These are phyloP conservation scores for Scortechinia acanthostroma DNA, from an alignment of 2,329 filamentous ascomycete genomes.

Conservation along the genomic window DNA sequence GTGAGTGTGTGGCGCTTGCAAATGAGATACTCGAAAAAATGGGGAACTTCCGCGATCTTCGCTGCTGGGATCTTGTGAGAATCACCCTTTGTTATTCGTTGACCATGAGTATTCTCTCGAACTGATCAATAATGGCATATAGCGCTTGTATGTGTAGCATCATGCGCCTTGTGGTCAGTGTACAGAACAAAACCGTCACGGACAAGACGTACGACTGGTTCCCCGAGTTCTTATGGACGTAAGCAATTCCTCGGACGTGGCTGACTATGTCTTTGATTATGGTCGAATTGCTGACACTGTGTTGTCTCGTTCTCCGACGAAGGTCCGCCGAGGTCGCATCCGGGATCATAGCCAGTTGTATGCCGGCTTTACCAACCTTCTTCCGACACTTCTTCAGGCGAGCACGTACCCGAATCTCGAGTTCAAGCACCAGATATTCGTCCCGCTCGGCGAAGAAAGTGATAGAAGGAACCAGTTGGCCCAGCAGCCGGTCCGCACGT, in stretches of 20 bases:
- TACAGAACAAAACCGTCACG: constrained; percentile 7
- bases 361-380: constrained; percentile 12
- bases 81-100: neutral
- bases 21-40: neutral
- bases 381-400: constrained; percentile 11
- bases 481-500: too few species aligned
- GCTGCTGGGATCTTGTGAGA: neutral
- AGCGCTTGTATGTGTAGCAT: constrained; percentile 11
- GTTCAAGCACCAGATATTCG: too few species aligned
- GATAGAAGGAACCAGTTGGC: too few species aligned
- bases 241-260: constrained; percentile 4
- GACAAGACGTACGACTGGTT: constrained; percentile 14
- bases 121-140: neutral
- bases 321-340: constrained; percentile 14
- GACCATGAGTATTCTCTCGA: neutral
- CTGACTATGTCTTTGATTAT: too few species aligned
- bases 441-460: too few species aligned
- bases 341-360: constrained; percentile 12
- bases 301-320: too few species aligned
- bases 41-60: neutral
- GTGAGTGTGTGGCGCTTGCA: constrained; percentile 11
- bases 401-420: constrained; percentile 5
- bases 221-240: constrained; percentile 15
- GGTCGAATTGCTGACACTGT: too few species aligned
- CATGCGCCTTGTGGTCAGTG: constrained; percentile 12